Evolutionary conservation across 2,329 filamentous ascomycete species (phyloP), one percentile per base, ranked within the genome.

Genomic region (Lachnellula suecica): DNA sequence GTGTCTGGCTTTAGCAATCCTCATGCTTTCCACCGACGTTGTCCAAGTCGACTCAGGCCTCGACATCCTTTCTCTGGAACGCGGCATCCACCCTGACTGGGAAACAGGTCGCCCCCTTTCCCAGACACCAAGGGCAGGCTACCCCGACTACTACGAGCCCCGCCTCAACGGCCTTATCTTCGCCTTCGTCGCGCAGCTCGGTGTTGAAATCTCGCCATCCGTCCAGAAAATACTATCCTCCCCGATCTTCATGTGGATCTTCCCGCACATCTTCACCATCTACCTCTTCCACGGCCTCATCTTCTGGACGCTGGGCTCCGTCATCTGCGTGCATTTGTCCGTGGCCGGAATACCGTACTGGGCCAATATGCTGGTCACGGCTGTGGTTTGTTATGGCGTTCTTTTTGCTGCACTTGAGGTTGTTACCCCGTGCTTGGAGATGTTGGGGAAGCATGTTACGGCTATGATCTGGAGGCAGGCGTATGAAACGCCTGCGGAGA

Each of bases 201-300:
- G 69, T 22, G 66, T 71, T 19, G 70, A 71, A 48, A 63, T 71
- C 4, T 68, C 61, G 10, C 68, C 69, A 1, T 59, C 63, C 46
- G 56, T 73, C 1, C 75, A 78, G 57, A 72, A 68, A 59, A 53
- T 73, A 9, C 63, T 78, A 2, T 73, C 71, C 3, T 62, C 68
- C 4, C 69, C 66, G 20, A 44, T 70, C 20, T 65, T 77, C 24
- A 67, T 72, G 5, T 63, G 69, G 41, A 60, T 77, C 17, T 76
- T 76, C 61, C 74, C 74, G 4, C 74, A 77, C 59, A 73, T 76
- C 57, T 76, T 76, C 62, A 77, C 73, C 34, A 74, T 77, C 49
- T 77, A 77, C 57, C 69, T 77, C 7, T 66, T 76, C 44, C 74
- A 77, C 57, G 74, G 74, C 34, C 60, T 68, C 35, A 58, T 68